phyloP scores from a whole-genome alignment of 192 early-diverging fungal genomes.

The Backusella liffmaniae region DNA sequence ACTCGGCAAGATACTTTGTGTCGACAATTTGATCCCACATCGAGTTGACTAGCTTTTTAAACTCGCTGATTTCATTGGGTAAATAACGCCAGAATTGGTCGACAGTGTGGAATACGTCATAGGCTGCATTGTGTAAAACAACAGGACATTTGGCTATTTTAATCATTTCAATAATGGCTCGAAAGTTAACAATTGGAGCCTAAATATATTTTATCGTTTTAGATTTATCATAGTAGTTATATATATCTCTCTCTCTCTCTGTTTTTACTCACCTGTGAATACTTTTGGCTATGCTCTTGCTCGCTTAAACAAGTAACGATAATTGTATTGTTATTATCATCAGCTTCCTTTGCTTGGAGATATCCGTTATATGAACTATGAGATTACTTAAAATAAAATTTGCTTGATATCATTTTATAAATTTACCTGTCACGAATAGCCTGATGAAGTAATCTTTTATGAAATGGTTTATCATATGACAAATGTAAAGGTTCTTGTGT shows the following conservation, averaged over 20 bases:
- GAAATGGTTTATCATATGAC: slow-evolving; percentile 57
- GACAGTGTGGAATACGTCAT: slow-evolving; percentile 82
- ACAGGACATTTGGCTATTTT: slow-evolving; percentile 70
- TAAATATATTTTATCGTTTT: not conserved
- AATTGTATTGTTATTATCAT: slow-evolving; percentile 38
- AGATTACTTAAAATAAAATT: no score
- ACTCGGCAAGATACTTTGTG: slow-evolving; percentile 71
- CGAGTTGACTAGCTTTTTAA: slow-evolving; percentile 56
- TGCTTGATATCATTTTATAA: no score
- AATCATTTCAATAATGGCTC: slow-evolving; percentile 78
- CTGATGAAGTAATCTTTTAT: slow-evolving; percentile 78
- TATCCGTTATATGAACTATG: slow-evolving; percentile 41
- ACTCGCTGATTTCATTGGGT: slow-evolving; percentile 64
- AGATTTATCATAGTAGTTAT: not conserved
- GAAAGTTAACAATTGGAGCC: slow-evolving; percentile 53
- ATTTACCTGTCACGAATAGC: slow-evolving; percentile 48
- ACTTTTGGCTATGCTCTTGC: slow-evolving; percentile 42
- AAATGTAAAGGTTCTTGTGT: slow-evolving; percentile 28
- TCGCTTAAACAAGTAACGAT: slow-evolving; percentile 45
- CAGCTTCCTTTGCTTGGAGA: slow-evolving; percentile 36
- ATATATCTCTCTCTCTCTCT: not conserved
- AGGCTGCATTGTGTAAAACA: slow-evolving; percentile 86
- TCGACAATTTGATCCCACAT: slow-evolving; percentile 76
- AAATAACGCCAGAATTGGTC: slow-evolving; percentile 74
- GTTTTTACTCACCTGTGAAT: not conserved